Evolutionary conservation across 2,329 filamentous ascomycete genomes (phyloP), one percentile per base, ranked within the genome.

Genomic region (Sclerotinia glacialis): DNA sequence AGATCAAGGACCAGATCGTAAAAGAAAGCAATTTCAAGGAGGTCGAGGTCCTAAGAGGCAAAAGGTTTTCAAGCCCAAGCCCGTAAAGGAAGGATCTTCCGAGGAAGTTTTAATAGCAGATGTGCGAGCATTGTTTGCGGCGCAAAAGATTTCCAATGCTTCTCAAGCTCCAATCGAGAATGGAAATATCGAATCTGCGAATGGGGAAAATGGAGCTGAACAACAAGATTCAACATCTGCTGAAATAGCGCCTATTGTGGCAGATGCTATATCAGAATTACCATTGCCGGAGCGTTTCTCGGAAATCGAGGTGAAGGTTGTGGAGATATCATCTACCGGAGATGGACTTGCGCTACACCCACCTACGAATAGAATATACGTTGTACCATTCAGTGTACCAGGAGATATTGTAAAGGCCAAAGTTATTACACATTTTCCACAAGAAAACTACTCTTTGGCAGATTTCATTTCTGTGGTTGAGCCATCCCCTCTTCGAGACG

Each of bases 361-460:
- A 80, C 85, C 65, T 83, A 89, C 80, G 79, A 74, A 77, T 65
- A 84, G 83, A 68, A 82, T 97, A 77, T 97, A 93, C 75, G 89
- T 95, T 61, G 89, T 98, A 1, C 93, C 94, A 5, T 99, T 97
- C 76, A 85, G 89, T 28, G 84, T 94, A 2, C 93, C 95, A 0
- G 95, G 95, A 40, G 95, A 99, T 77, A 83, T 82, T 3, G 89
- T 91, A 67, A 86, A 85, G 67, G 90, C 90, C 69, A 96, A 93
- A 77, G 87, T 96, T 54, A 88, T 90, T 76, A 89, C 86, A 63
- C 91, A 96, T 76, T 80, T 89, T 56, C 79, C 77, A 23, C 77
- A 85, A 14, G 83, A 89, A 54, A 82, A 85, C 64, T 93, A 96
- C 78, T 89, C 89, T 28, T 81, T 90, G 61, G 89, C 92, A 72